A percentile compares a stretch with the other conserved stretches of the same genome.
Evolutionary conservation across 2,329 filamentous ascomycete genomes (phyloP).

Genomic region (Phaeosphaeria sp.): DNA sequence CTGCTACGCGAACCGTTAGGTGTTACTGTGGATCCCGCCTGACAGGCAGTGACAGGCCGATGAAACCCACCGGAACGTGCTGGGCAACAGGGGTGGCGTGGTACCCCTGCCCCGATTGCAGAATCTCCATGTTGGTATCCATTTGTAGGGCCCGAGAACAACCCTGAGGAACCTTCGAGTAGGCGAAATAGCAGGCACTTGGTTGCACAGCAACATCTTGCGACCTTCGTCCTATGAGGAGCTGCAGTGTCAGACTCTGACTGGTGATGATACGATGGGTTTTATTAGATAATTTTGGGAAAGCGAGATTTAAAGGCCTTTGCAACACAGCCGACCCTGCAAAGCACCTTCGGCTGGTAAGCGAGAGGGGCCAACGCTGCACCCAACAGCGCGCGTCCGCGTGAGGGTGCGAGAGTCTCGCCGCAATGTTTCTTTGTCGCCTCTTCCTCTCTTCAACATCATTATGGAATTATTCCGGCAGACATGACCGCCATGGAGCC

Average conservation of each 20-base stretch:
- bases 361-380: constrained; percentile 18
- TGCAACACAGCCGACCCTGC: constrained; percentile 9
- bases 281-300: background rate
- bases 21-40: constrained; percentile 1
- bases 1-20: constrained; percentile 8
- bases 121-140: constrained; percentile 1
- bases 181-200: background rate
- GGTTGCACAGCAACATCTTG: background rate
- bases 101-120: background rate
- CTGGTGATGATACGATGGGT: background rate
- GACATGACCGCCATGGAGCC: constrained; percentile 18
- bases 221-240: background rate
- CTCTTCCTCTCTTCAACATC: constrained; percentile 6
- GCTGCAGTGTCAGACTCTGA: background rate
- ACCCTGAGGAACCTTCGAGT: background rate
- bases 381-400: constrained; percentile 8
- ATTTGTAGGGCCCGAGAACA: background rate
- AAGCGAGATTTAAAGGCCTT: background rate
- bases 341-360: constrained; percentile 28
- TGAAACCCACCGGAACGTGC: constrained; percentile 2
- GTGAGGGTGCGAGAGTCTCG: constrained; percentile 4
- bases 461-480: constrained; percentile 15
- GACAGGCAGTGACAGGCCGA: background rate
- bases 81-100: background rate
- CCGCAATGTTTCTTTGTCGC: constrained; percentile 7